Evolutionary conservation across 2,329 filamentous ascomycete genomes (phyloP), one percentile per base, ranked within the genome.

Genomic region (Pseudonectria foliicola): DNA sequence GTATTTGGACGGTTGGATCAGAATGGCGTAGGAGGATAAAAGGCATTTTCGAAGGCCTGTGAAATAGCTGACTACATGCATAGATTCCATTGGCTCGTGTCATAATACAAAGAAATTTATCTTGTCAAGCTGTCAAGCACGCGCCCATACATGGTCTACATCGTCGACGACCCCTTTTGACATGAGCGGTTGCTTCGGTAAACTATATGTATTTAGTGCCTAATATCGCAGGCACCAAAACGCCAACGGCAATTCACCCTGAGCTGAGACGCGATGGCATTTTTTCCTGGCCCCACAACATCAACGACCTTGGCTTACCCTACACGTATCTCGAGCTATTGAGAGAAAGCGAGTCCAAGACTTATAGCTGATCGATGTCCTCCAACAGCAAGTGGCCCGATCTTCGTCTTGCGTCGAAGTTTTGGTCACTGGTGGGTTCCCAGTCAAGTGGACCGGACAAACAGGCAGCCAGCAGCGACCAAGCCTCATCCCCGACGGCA

Each of bases 361-460:
- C 35, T 10, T 34, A 27, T 32, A 37, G 42, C 38, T 42, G 35
- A 45, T 48, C 46, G 41, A 59, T 56, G 53, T 42, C 54, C 40
- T 46, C 49, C 29, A 52, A 41, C 36, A 52, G 41, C 45, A 54
- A 51, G 56, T 61, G 58, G 57, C 48, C 51, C 39, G 45, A 59
- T 40, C 52, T 57, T 32, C 48, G 50, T 37, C 43, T 60, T 40
- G 54, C 56, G 34, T 59, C 56, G 31, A 53, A 46, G 15, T 42
- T 57, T 21, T 50, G 48, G 42, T 51, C 48, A 27, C 44, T 56
- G 7, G 45, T 54, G 28, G 53, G 54, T 38, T 48, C 54, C 14
- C 51, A 53, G 34, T 45, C 52, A 37, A 42, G 46, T 38, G 48
- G 38, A 31, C 34, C 45, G 41, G 46, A 54, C n/a, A 46, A 45